A percentile compares a stretch with the other conserved stretches of the same genome.
Evolutionary conservation across 345 rosid species (phyloP).

Genomic region (Turnera subulata): DNA sequence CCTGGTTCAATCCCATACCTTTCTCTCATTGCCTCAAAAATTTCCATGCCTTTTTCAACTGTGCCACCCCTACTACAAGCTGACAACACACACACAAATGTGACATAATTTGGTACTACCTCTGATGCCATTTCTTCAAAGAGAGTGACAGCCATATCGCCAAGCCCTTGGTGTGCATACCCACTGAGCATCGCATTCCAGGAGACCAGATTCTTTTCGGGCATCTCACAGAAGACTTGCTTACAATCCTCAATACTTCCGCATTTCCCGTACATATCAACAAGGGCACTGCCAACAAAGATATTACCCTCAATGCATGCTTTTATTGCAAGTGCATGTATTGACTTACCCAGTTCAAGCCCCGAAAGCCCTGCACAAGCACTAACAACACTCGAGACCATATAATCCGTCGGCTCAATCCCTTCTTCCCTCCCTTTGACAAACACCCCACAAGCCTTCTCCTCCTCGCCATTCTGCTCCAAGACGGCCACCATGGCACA

Average conservation of each 20-base stretch:
- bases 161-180: conserved; percentile 74
- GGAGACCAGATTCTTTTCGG: conserved; percentile 61
- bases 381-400: conserved; percentile 61
- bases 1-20: conserved; percentile 57
- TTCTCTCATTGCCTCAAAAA: conserved; percentile 61
- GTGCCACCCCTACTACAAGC: conserved; percentile 87
- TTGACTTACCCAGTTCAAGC: conserved; percentile 63
- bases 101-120: conserved; percentile 58
- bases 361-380: conserved; percentile 71
- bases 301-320: conserved; percentile 55
- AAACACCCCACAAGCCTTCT: conserved; percentile 55
- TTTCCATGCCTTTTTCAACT: conserved; percentile 54
- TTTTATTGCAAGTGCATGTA: conserved; percentile 68
- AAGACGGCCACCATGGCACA: conserved; percentile 61
- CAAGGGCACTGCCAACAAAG: conserved; percentile 72
- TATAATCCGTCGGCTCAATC: conserved; percentile 55
- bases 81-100: conserved; percentile 67
- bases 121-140: conserved; percentile 52
- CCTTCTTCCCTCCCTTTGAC: conserved; percentile 45
- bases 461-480: conserved; percentile 72
- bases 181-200: conserved; percentile 74
- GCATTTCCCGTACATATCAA: conserved; percentile 96
- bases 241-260: conserved; percentile 62
- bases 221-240: conserved; percentile 52
- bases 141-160: conserved; percentile 48